These are phyloP conservation scores for Apiospora pterosperma DNA, from an alignment of 2,329 filamentous ascomycete genomes.

Conservation along the genomic window DNA sequence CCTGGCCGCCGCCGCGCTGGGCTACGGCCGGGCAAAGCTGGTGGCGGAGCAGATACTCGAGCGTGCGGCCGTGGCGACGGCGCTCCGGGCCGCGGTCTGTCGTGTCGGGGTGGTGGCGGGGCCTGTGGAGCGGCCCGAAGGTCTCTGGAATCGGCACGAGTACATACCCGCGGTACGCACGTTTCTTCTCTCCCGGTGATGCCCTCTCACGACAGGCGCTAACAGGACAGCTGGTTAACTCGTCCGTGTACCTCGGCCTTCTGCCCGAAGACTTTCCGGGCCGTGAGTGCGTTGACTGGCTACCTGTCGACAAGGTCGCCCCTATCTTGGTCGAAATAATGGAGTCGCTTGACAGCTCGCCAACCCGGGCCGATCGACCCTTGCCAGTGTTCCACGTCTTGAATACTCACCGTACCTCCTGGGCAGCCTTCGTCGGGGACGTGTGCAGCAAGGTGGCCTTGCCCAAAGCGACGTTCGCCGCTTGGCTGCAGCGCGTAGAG, in stretches of 20 bases:
- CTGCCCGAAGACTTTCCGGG: constrained; percentile 43
- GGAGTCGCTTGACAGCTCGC: not conserved
- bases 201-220: fast-evolving
- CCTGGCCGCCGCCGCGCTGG: constrained; percentile 24
- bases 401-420: not conserved
- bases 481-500: not conserved
- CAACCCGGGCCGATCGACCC: not conserved
- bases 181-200: constrained; percentile 34
- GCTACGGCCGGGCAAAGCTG: constrained; percentile 43
- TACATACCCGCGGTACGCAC: constrained; percentile 51
- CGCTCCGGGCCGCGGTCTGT: constrained; percentile 36
- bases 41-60: constrained; percentile 40
- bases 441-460: not conserved
- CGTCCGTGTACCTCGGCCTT: constrained; percentile 31
- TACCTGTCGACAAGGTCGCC: constrained; percentile 48
- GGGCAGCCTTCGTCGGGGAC: not conserved
- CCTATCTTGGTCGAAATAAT: constrained; percentile 42
- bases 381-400: not conserved
- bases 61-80: constrained; percentile 29
- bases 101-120: constrained; percentile 48
- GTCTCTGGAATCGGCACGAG: constrained; percentile 54
- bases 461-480: not conserved
- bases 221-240: constrained; percentile 4
- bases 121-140: constrained; percentile 31
- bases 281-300: constrained; percentile 48